Evolutionary conservation across 2,329 filamentous ascomycete species (phyloP), one percentile per base, ranked within the genome.

Genomic region (Epichloe festucae): DNA sequence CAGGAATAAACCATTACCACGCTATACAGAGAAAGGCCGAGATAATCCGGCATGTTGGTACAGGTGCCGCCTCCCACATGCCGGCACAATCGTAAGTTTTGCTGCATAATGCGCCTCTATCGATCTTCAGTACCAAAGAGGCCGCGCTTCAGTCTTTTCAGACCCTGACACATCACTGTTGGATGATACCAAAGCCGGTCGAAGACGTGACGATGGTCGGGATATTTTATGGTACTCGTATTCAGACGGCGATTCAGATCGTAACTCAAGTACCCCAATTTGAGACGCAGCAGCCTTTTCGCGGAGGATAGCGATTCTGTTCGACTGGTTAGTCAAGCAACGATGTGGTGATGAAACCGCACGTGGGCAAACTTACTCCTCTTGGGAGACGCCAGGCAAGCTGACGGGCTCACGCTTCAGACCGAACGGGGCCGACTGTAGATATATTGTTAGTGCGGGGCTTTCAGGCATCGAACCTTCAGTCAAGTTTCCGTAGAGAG

Each of bases 361-460:
- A 31, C 8, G 27, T 31, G 17, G 23, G 6, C 4, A 2, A 35
- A 68, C 77, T 64, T 71, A 81, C 78, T 83, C 77, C 57, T 81
- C 76, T 56, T 78, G 71, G 45, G 74, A 75, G 42, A 81, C 68
- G 40, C 78, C 79, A 2, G 77, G 76, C 14, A 82, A 65, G 43
- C 65, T 65, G 41, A 75, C 67, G n/a, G 70, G 65, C 59, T 79
- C 76, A 53, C 72, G 73, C 60, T 76, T 75, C 59, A 81, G 75
- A 62, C 81, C 71, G 64, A 78, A 82, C 0, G 79, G 79, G 10
- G 73, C 72, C 48, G 77, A 81, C 78, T 81, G 54, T 17, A 35
- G 27, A 10, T 5, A 23, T 21, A 15, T 17, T 7, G 50, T 54
- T 35, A 54, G 42, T 27, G 10, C 10, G 6, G 48, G 42, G 45